A percentile compares a stretch with the other conserved stretches of the same genome.
These are phyloP conservation scores for Neonectria neomacrospora DNA, from an alignment of 2,329 filamentous ascomycete species.

Conservation along the genomic window DNA sequence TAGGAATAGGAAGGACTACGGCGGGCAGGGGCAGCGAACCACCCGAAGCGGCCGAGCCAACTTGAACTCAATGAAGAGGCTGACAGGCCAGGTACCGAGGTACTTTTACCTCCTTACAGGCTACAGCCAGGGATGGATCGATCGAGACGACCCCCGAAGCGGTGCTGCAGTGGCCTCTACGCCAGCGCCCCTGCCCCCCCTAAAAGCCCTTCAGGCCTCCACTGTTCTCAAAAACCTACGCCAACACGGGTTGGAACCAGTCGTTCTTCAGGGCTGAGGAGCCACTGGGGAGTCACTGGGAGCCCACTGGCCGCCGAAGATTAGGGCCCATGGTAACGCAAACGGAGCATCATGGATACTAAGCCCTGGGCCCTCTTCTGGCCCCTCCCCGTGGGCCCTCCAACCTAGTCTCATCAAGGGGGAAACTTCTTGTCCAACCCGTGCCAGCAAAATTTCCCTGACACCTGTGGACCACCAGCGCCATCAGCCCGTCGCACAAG, in stretches of 20 bases:
- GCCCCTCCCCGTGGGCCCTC: constrained; percentile 4
- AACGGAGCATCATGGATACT: constrained; percentile 9
- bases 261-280: constrained; percentile 25
- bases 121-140: constrained; percentile 28
- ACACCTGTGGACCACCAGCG: constrained; percentile 19
- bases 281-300: constrained; percentile 20
- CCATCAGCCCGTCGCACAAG: background rate
- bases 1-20: constrained; percentile 21
- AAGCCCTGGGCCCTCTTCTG: background rate
- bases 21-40: constrained; percentile 30
- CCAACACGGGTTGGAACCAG: constrained; percentile 9
- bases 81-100: background rate
- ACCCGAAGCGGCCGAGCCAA: constrained; percentile 15
- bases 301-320: constrained; percentile 4
- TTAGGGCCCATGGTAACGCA: constrained; percentile 2
- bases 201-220: constrained; percentile 27
- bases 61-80: constrained; percentile 2
- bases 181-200: background rate
- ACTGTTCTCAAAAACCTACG: constrained; percentile 11
- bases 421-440: constrained; percentile 29
- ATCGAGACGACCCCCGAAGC: constrained; percentile 38
- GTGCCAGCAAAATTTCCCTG: constrained; percentile 41
- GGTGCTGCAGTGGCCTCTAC: constrained; percentile 29
- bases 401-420: background rate
- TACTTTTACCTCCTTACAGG: background rate